Base-by-base conservation (phyloP, 257 asterid genomes). In the Solanum chaucha region DNA sequence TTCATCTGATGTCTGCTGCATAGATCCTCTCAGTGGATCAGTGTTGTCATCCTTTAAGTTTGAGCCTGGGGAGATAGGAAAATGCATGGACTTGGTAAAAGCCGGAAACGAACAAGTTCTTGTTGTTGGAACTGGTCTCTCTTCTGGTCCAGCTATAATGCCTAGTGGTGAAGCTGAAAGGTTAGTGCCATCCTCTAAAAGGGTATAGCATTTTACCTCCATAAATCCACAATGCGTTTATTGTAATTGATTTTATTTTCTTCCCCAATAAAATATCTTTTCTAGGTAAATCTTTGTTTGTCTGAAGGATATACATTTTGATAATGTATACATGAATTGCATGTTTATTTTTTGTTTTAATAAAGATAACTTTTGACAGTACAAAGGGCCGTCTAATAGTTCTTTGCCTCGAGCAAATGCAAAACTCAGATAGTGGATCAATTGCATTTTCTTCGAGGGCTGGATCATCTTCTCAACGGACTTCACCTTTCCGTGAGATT, bases 151-250 rank as follows among this genome's bases (percentile, higher is more conserved):
- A 73, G 97, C 94, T 90, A 93, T 97, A 88, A 95, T 95, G 99
- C 95, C 99, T 24, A 94, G 94, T 89, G 99, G 99, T 87, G 99
- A 97, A 95, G 99, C 99, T 89, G 99, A 95, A 92, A 94, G 98
- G 99, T 97, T 68, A 32, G 86, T 58, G 34, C 10, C 32, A 22
- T 22, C 72, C 65, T 65, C 70, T 82, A 40, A 70, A 70, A n/a
- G 59, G 2, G 80, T 84, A 41, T 24, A 2, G 67, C 86, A 61
- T 32, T n/a, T 41, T 11, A 51, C 86, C 55, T 89, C 85, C 72
- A 34, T 17, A 46, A 30, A 32, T 71, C 70, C 15, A 19, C 30
- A 24, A 44, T 14, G 38, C 38, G 19, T 58, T 26, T 72, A n/a
- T 61, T 15, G 38, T 59, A 10, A 38, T 36, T 65, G 80, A 40